Percentiles rank a stretch among this genome's conserved stretches.
These are phyloP conservation scores for Boletus sp. DNA, from an alignment of 768 basidiomycete species.

Conservation along the genomic window DNA sequence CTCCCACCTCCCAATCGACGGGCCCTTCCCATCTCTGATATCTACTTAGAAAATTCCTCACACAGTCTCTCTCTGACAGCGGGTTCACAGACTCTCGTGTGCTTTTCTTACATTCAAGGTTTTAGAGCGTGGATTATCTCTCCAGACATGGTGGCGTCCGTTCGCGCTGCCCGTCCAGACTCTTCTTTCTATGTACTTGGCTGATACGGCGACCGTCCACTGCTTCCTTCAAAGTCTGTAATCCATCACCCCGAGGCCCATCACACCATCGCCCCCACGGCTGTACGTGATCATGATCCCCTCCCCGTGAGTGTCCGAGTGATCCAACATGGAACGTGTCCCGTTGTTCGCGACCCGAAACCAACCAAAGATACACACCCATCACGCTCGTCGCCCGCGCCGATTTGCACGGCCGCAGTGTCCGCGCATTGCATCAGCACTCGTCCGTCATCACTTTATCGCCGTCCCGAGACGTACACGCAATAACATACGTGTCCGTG, in stretches of 20 bases:
- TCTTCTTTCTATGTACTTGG: background rate
- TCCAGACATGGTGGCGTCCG: background rate
- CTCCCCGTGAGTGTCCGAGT: conserved; percentile 10
- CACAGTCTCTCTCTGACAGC: background rate
- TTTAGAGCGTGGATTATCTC: conserved; percentile 5
- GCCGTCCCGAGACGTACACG: conserved; percentile 10
- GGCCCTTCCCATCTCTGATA: conserved; percentile 13
- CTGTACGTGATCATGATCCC: conserved; percentile 22
- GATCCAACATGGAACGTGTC: conserved; percentile 20
- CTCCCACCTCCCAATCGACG: conserved; percentile 19
- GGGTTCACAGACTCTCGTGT: background rate
- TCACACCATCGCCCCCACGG: conserved; percentile 17
- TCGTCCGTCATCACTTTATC: conserved; percentile 18
- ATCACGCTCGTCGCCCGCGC: conserved; percentile 6
- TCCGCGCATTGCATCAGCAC: conserved; percentile 2
- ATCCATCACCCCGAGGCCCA: background rate
- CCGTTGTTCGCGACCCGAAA: conserved; percentile 22
- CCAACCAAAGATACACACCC: conserved; percentile 1
- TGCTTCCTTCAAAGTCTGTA: conserved; percentile 3
- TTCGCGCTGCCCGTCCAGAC: background rate
- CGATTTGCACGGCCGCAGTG: conserved; percentile 12
- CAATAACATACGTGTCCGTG: conserved; percentile 23
- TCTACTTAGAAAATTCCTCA: background rate
- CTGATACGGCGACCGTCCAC: conserved; percentile 3
- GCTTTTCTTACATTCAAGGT: conserved; percentile 10